A percentile compares a stretch with the other conserved stretches of the same genome.
Evolutionary conservation across 225 moss, liverwort and hornwort species (phyloP).

Genomic region (Climacium dendroides): DNA sequence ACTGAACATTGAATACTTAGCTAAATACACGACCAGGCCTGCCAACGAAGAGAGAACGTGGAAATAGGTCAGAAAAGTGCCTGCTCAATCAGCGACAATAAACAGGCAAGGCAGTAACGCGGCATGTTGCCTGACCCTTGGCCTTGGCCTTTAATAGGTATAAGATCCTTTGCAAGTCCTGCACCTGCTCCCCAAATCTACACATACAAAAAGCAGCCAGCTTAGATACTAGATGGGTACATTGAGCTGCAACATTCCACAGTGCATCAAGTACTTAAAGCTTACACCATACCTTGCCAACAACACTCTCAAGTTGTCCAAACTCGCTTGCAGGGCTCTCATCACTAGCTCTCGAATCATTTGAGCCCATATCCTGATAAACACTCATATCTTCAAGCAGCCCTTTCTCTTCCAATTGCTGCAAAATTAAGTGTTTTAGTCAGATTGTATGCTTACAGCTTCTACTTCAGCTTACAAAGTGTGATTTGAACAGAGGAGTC

Average conservation of each 20-base stretch:
- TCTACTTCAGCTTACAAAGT: background rate
- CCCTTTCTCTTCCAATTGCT: slow-evolving; percentile 58
- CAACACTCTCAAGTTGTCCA: slow-evolving; percentile 39
- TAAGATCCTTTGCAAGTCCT: slow-evolving; percentile 38
- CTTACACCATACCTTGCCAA: slow-evolving; percentile 36
- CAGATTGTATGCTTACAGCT: background rate
- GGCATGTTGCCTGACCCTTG: slow-evolving; percentile 24
- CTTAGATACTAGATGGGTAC: background rate
- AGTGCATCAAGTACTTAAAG: background rate
- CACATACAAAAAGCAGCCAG: background rate
- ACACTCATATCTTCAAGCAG: slow-evolving; percentile 45
- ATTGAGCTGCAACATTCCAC: background rate
- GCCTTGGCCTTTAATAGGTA: slow-evolving; percentile 28
- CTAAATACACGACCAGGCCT: background rate
- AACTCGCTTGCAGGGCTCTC: slow-evolving; percentile 16
- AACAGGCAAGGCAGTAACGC: slow-evolving; percentile 53
- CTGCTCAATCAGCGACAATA: slow-evolving; percentile 54
- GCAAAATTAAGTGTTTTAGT: background rate
- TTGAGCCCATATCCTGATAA: slow-evolving; percentile 26
- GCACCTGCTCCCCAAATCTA: slow-evolving; percentile 37
- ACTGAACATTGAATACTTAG: background rate
- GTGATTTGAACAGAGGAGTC: background rate
- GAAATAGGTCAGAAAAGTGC: slow-evolving; percentile 4
- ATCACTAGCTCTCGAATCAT: slow-evolving; percentile 7
- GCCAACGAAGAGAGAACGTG: background rate